A percentile compares a stretch with the other conserved stretches of the same genome.
These are phyloP conservation scores for Ulota crispa DNA, from an alignment of 225 moss, liverwort and hornwort species.

Conservation along the genomic window DNA sequence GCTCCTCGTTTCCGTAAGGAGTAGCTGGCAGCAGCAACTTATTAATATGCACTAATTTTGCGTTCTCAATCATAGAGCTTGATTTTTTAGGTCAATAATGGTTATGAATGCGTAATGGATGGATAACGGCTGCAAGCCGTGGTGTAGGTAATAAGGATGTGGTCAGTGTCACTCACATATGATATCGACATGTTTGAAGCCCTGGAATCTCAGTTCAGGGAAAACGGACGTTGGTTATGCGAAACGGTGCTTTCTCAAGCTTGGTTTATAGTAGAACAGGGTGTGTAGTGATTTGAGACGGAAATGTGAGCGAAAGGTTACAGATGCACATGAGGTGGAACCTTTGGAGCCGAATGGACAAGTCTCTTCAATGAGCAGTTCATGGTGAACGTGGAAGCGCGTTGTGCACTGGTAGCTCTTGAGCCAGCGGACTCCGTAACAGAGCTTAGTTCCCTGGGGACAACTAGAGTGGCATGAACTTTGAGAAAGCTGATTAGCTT, in stretches of 20 bases:
- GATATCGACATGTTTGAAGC: background rate
- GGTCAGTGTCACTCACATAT: background rate
- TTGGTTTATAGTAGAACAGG: background rate
- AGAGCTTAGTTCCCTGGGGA: background rate
- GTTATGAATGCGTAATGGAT: background rate
- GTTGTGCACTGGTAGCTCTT: slow-evolving; percentile 10
- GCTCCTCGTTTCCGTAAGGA: background rate
- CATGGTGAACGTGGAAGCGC: slow-evolving; percentile 1
- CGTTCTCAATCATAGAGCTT: background rate
- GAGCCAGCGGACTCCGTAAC: slow-evolving; percentile 11
- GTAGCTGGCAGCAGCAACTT: background rate
- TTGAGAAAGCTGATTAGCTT: background rate
- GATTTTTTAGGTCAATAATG: background rate
- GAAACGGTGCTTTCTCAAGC: background rate
- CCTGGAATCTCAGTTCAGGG: background rate
- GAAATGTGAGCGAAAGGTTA: slow-evolving; percentile 28
- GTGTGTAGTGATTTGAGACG: background rate
- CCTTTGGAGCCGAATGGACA: slow-evolving; percentile 32
- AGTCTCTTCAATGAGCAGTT: slow-evolving; percentile 27
- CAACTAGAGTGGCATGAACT: background rate
- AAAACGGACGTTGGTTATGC: background rate
- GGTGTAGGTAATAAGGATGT: background rate
- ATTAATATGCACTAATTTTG: background rate
- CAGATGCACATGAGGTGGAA: background rate
- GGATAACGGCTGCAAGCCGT: background rate